phyloP scores from a whole-genome alignment of 2,329 filamentous ascomycete genomes.

The Tothia fuscella region DNA sequence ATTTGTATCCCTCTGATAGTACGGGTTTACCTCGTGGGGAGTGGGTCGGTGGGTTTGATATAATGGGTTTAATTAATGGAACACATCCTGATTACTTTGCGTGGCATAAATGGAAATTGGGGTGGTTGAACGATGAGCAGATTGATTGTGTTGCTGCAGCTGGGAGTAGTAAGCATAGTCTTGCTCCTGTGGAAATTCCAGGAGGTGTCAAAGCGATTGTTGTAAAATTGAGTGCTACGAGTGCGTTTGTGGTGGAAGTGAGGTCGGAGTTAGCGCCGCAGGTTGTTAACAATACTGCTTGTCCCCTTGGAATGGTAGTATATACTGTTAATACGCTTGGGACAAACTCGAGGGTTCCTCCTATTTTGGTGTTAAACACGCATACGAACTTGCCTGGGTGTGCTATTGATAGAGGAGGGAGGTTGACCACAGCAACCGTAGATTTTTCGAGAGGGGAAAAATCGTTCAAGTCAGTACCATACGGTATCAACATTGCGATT shows the following conservation, averaged over 20 bases:
- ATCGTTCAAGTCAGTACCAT: neutral
- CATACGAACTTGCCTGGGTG: neutral
- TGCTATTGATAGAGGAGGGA: neutral
- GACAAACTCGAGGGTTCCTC: neutral
- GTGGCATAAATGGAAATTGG: slow-evolving; percentile 15
- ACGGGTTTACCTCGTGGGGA: neutral
- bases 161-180: slow-evolving; percentile 11
- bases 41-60: slow-evolving; percentile 15
- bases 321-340: slow-evolving; percentile 10
- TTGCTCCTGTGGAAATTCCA: slow-evolving; percentile 13
- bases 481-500: neutral
- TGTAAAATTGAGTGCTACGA: slow-evolving; percentile 10
- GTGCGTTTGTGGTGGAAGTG: slow-evolving; percentile 13
- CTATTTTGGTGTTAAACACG: slow-evolving; percentile 3
- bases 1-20: slow-evolving; percentile 13
- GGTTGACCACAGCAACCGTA: neutral
- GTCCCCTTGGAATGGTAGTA: slow-evolving; percentile 12
- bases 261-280: slow-evolving; percentile 10
- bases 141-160: slow-evolving; percentile 11
- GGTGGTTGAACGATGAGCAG: slow-evolving; percentile 13
- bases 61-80: slow-evolving; percentile 14
- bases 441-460: slow-evolving; percentile 1
- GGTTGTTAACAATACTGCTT: slow-evolving; percentile 10
- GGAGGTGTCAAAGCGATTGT: slow-evolving; percentile 10
- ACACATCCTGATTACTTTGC: slow-evolving; percentile 13